These are phyloP conservation scores for Batkoa obscura DNA, from an alignment of 371 early-diverging fungal genomes.

Conservation along the genomic window DNA sequence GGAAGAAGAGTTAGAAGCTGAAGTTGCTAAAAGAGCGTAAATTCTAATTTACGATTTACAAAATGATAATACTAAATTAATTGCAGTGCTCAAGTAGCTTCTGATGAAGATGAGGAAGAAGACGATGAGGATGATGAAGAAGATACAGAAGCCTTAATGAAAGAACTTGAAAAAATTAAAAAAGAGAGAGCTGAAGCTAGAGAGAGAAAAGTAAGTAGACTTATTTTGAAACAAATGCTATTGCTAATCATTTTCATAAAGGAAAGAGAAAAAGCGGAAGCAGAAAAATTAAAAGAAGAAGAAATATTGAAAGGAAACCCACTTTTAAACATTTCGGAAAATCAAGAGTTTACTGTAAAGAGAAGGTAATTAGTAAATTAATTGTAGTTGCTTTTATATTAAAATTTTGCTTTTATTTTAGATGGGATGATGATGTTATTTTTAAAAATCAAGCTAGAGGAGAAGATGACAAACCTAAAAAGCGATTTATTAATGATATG, in stretches of 20 bases:
- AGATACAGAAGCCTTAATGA: constrained; percentile 71
- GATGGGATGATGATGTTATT: constrained; percentile 94
- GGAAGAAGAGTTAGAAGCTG: not conserved
- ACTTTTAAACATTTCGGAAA: constrained; percentile 29
- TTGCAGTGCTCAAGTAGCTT: too few species aligned
- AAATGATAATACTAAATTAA: not conserved
- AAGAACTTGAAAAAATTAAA: constrained; percentile 87
- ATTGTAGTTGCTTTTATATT: not conserved
- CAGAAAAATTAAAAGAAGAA: constrained; percentile 27
- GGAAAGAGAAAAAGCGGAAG: constrained; percentile 35
- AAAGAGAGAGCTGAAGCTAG: constrained; percentile 82
- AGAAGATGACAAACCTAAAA: constrained; percentile 66
- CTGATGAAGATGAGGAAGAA: constrained; percentile 11
- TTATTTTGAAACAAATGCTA: not conserved
- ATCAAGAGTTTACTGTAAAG: constrained; percentile 70
- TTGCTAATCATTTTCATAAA: constrained; percentile 10
- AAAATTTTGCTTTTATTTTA: constrained; percentile 6
- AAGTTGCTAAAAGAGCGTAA: constrained; percentile 4
- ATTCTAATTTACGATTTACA: constrained; percentile 1
- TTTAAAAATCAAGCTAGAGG: constrained; percentile 91
- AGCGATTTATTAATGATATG: constrained; percentile 91
- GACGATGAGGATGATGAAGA: constrained; percentile 72
- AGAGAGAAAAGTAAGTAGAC: constrained; percentile 39
- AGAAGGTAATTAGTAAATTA: constrained; percentile 26
- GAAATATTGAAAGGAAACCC: constrained; percentile 67